These are phyloP conservation scores for Excoecaria agallocha DNA, from an alignment of 345 rosid species.

Conservation along the genomic window DNA sequence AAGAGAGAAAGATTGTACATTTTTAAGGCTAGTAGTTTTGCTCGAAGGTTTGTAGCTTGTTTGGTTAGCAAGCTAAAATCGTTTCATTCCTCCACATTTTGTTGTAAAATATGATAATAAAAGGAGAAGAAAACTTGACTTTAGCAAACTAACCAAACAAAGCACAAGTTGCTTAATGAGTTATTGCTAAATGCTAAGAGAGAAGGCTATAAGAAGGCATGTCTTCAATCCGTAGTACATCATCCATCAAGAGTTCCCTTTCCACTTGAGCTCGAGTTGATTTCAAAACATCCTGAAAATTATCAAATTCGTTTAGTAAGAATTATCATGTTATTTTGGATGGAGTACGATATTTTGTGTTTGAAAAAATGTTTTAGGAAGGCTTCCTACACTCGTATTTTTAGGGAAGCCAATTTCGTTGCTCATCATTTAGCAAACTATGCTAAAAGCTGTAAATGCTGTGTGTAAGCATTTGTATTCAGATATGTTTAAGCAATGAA, in stretches of 20 bases:
- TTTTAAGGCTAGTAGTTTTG: not conserved
- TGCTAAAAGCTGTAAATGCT: too few species aligned
- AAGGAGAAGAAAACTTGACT: not conserved
- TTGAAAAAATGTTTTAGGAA: too few species aligned
- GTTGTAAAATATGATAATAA: not conserved
- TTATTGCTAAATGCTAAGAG: constrained; percentile 35
- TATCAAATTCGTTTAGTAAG: not conserved
- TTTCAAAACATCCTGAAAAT: constrained; percentile 65
- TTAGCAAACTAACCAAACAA: constrained; percentile 3
- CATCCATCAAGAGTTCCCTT: constrained; percentile 83
- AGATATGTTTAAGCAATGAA: too few species aligned
- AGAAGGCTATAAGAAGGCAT: constrained; percentile 89
- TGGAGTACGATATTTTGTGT: too few species aligned
- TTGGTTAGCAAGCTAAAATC: not conserved
- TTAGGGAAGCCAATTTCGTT: too few species aligned
- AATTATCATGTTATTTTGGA: too few species aligned
- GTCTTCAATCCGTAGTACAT: constrained; percentile 71
- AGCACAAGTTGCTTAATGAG: not conserved
- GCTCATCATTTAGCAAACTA: too few species aligned
- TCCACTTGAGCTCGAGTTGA: constrained; percentile 72
- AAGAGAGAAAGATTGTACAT: not conserved
- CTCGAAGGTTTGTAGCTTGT: not conserved
- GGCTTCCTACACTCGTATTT: too few species aligned
- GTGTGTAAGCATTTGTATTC: too few species aligned
- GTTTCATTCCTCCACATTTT: not conserved